phyloP scores from a whole-genome alignment of 1,139 yeast genomes.

The Groenewaldozyma sp. region DNA sequence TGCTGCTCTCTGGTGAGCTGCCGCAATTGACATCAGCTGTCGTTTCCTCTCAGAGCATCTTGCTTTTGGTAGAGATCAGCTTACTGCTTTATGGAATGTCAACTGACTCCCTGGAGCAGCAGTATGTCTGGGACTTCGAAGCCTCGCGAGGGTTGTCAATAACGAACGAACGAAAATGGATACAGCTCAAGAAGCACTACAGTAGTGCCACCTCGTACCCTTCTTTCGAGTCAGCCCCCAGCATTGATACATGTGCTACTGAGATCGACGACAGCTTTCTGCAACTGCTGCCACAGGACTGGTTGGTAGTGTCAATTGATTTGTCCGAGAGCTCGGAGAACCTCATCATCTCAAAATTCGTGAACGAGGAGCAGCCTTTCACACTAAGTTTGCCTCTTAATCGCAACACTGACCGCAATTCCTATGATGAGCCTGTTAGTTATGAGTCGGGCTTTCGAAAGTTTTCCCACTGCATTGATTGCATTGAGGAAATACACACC shows the following conservation, averaged over 20 bases:
- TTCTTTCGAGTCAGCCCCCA: neutral
- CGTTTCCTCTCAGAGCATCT: constrained; percentile 13
- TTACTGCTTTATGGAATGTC: constrained; percentile 26
- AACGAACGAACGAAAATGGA: constrained; percentile 6
- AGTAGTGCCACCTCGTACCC: too few species aligned
- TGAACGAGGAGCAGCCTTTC: constrained; percentile 34
- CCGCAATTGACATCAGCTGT: neutral
- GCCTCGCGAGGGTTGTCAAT: constrained; percentile 11
- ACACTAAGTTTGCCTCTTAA: constrained; percentile 52
- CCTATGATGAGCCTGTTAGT: constrained; percentile 35
- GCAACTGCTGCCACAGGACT: constrained; percentile 35
- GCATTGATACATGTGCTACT: neutral
- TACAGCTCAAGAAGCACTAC: constrained; percentile 4
- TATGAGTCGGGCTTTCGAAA: constrained; percentile 41
- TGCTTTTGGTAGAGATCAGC: constrained; percentile 18
- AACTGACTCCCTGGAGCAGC: neutral
- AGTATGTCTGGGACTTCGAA: constrained; percentile 7
- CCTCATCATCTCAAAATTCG: constrained; percentile 44
- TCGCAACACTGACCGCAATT: constrained; percentile 41
- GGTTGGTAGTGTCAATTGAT: constrained; percentile 58
- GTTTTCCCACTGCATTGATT: constrained; percentile 43
- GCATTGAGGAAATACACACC: constrained; percentile 37
- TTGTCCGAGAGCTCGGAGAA: constrained; percentile 51
- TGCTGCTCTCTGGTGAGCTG: too few species aligned
- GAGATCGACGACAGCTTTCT: constrained; percentile 5